These are phyloP conservation scores for Lachnellula cervina DNA, from an alignment of 2,329 filamentous ascomycete species.

Conservation along the genomic window DNA sequence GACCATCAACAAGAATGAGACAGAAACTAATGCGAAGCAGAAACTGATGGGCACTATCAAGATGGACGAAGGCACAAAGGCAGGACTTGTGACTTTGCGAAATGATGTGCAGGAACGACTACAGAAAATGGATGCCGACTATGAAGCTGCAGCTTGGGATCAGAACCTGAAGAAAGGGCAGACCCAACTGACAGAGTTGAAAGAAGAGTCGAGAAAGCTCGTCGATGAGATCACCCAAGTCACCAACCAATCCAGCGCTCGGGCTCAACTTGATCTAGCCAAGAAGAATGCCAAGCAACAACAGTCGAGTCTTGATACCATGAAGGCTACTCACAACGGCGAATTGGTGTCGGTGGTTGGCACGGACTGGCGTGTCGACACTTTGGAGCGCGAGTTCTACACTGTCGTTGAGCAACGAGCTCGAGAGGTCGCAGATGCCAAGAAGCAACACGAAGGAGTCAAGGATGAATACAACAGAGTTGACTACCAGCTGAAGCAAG, in stretches of 20 bases:
- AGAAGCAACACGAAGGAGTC: slow-evolving; percentile 64
- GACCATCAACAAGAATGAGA: slow-evolving; percentile 69
- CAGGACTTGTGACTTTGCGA: slow-evolving; percentile 68
- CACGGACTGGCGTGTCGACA: slow-evolving; percentile 61
- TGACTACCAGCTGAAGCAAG: slow-evolving; percentile 65
- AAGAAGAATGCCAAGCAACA: slow-evolving; percentile 75
- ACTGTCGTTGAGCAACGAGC: slow-evolving; percentile 53
- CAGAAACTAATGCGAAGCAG: slow-evolving; percentile 62
- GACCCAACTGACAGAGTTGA: slow-evolving; percentile 59
- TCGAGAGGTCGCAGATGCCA: slow-evolving; percentile 56
- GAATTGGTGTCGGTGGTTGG: slow-evolving; percentile 64
- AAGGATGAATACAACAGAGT: slow-evolving; percentile 71
- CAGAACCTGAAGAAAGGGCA: slow-evolving; percentile 63
- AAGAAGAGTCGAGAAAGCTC: slow-evolving; percentile 67
- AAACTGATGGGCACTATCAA: slow-evolving; percentile 66
- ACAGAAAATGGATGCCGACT: slow-evolving; percentile 55
- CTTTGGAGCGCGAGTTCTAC: slow-evolving; percentile 68
- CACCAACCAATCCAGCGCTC: slow-evolving; percentile 73
- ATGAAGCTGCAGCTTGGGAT: slow-evolving; percentile 64
- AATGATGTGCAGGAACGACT: slow-evolving; percentile 64
- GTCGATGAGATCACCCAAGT: slow-evolving; percentile 78
- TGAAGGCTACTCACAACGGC: slow-evolving; percentile 68
- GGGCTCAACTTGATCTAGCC: slow-evolving; percentile 77
- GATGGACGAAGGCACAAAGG: slow-evolving; percentile 80
- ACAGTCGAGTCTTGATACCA: slow-evolving; percentile 69